These are phyloP conservation scores for Powellomyces hirtus DNA, from an alignment of 192 early-diverging fungal species.

Conservation along the genomic window DNA sequence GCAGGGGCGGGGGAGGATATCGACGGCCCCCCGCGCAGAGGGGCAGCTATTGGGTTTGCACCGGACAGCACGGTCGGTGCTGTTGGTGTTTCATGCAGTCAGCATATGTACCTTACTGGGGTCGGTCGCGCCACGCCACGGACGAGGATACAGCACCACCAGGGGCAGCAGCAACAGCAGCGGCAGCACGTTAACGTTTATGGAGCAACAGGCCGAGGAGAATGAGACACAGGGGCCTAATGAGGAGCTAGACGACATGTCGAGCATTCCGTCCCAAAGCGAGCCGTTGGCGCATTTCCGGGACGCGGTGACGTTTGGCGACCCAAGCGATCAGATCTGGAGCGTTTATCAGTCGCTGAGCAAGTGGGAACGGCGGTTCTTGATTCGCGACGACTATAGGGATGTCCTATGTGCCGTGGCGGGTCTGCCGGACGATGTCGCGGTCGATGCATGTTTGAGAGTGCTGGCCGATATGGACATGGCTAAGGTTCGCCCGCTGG, in stretches of 20 bases:
- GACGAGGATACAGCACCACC: neutral
- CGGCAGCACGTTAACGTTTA: no score
- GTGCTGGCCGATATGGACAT: neutral
- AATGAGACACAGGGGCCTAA: neutral
- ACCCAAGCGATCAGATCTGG: neutral
- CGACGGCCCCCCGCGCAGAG: no score
- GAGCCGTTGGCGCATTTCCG: neutral
- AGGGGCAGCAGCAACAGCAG: neutral
- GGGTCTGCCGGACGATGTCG: neutral
- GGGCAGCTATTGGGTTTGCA: no score
- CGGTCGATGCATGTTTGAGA: neutral
- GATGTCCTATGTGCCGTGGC: neutral
- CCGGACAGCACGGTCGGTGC: neutral
- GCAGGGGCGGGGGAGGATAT: no score
- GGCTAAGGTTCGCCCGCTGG: neutral
- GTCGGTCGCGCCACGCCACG: neutral
- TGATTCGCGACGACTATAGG: neutral
- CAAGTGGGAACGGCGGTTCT: neutral
- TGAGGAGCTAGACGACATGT: neutral
- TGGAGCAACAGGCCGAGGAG: neutral
- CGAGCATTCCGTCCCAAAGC: neutral
- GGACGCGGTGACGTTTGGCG: neutral
- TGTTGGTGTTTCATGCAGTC: neutral
- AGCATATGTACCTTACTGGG: neutral
- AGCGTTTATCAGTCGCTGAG: neutral